These are phyloP conservation scores for Drosera capensis DNA, from an alignment of 148 eudicot genomes.

Conservation along the genomic window DNA sequence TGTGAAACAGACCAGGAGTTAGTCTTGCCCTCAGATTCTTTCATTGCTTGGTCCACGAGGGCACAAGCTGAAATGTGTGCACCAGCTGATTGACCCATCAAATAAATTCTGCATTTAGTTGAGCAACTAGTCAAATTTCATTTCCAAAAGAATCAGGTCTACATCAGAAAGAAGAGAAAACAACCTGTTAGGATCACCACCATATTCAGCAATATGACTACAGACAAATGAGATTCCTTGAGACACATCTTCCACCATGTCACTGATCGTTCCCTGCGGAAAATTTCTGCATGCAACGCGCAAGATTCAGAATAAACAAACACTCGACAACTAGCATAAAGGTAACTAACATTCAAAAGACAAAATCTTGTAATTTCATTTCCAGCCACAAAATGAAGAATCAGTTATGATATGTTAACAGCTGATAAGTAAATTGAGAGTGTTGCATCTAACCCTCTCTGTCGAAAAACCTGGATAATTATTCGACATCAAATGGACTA, in stretches of 20 bases:
- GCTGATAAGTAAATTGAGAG: no score
- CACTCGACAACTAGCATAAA: neutral
- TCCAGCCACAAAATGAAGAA: no score
- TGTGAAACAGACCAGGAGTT: slow-evolving; percentile 82
- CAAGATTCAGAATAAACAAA: neutral
- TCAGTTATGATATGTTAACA: no score
- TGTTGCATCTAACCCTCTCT: no score
- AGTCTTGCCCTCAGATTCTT: slow-evolving; percentile 51
- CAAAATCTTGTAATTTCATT: neutral
- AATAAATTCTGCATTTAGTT: slow-evolving; percentile 42
- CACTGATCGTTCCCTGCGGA: slow-evolving; percentile 95
- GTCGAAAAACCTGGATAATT: no score
- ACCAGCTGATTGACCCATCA: slow-evolving; percentile 97
- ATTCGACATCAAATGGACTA: no score
- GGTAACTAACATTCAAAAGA: neutral
- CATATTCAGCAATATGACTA: slow-evolving; percentile 35
- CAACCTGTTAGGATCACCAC: slow-evolving; percentile 85
- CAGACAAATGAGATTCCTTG: slow-evolving; percentile 75
- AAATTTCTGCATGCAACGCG: slow-evolving; percentile 57
- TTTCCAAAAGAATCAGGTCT: slow-evolving; percentile 2
- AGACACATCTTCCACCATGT: slow-evolving; percentile 81
- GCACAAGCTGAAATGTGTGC: slow-evolving; percentile 93
- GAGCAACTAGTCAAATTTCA: slow-evolving; percentile 4
- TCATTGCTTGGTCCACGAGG: slow-evolving; percentile 64
- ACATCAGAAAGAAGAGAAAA: slow-evolving; percentile 4